These are phyloP conservation scores for Strigomonas culicis DNA, from an alignment of 208 protist species.

Conservation along the genomic window DNA sequence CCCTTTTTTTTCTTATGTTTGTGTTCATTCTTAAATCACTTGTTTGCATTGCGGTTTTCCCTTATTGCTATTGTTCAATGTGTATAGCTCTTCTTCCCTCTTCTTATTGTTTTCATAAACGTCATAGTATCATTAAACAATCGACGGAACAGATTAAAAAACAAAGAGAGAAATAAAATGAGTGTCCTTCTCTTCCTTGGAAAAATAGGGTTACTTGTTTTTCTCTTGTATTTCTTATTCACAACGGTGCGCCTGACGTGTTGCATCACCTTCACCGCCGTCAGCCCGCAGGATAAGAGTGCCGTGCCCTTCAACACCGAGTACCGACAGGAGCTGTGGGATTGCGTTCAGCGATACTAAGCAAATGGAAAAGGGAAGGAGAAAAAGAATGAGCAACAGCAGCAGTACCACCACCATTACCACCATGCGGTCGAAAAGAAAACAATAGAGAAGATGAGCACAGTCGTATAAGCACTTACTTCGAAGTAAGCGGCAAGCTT, in stretches of 20 bases:
- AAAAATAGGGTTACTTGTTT: slow-evolving; percentile 41
- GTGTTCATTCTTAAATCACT: background rate
- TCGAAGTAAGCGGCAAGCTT: no score
- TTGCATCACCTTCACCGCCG: slow-evolving; percentile 64
- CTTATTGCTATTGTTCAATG: slow-evolving; percentile 10
- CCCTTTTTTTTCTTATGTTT: slow-evolving; percentile 5
- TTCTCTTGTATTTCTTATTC: slow-evolving; percentile 48
- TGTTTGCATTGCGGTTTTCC: background rate
- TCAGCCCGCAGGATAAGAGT: slow-evolving; percentile 33
- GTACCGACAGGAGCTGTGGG: slow-evolving; percentile 42
- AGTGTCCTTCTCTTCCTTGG: background rate
- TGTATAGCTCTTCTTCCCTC: slow-evolving; percentile 3
- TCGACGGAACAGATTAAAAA: slow-evolving; percentile 11
- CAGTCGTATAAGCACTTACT: no score
- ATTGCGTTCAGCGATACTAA: slow-evolving; percentile 58
- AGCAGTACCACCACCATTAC: no score
- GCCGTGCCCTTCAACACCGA: slow-evolving; percentile 35
- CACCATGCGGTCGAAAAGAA: no score
- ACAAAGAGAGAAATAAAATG: slow-evolving; percentile 6
- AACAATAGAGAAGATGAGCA: no score
- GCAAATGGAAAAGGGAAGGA: background rate
- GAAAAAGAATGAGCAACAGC: background rate
- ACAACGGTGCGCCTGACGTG: slow-evolving; percentile 59
- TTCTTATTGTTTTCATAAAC: slow-evolving; percentile 9
- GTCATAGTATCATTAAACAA: slow-evolving; percentile 10